These are phyloP conservation scores for Elaphomyces granulatus DNA, from an alignment of 495 filamentous ascomycete genomes.

Conservation along the genomic window DNA sequence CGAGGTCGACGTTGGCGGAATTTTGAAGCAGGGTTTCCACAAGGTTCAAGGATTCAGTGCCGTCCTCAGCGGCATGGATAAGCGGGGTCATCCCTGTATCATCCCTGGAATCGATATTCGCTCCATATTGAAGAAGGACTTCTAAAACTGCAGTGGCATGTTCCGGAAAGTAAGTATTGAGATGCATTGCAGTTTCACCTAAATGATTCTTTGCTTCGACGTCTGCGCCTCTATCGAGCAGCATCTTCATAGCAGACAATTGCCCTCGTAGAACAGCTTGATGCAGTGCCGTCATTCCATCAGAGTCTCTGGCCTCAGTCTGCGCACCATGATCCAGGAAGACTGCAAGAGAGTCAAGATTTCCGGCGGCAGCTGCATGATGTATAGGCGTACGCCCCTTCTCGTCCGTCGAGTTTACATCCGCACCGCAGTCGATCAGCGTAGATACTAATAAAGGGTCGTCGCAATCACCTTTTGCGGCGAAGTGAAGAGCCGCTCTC, in stretches of 20 bases:
- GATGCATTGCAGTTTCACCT: slow-evolving; percentile 18
- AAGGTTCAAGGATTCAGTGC: slow-evolving; percentile 9
- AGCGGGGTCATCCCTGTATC: slow-evolving; percentile 17
- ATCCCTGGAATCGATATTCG: slow-evolving; percentile 10
- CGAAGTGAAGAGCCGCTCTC: too few relatives aligned
- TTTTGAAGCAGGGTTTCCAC: too few relatives aligned
- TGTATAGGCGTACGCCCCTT: slow-evolving; percentile 21
- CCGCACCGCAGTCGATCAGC: too few relatives aligned
- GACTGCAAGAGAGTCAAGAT: too few relatives aligned
- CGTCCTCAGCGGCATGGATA: slow-evolving; percentile 15
- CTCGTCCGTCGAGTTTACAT: slow-evolving; percentile 20
- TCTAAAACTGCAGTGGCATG: slow-evolving; percentile 19
- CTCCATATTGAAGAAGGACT: slow-evolving; percentile 5
- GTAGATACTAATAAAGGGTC: too few relatives aligned
- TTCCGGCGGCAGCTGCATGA: slow-evolving; percentile 11
- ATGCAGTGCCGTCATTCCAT: slow-evolving; percentile 22
- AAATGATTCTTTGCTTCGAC: slow-evolving; percentile 15
- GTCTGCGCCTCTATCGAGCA: slow-evolving; percentile 17
- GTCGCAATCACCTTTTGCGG: too few relatives aligned
- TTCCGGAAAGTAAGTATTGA: slow-evolving; percentile 14
- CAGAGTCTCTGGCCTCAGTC: slow-evolving; percentile 18
- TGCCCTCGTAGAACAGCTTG: slow-evolving; percentile 20
- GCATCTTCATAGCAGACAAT: slow-evolving; percentile 14
- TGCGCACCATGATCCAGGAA: slow-evolving; percentile 20
- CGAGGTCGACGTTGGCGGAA: too few relatives aligned